These are phyloP conservation scores for Sugiyamaella castrensis DNA, from an alignment of 1,139 yeast species.

Conservation along the genomic window DNA sequence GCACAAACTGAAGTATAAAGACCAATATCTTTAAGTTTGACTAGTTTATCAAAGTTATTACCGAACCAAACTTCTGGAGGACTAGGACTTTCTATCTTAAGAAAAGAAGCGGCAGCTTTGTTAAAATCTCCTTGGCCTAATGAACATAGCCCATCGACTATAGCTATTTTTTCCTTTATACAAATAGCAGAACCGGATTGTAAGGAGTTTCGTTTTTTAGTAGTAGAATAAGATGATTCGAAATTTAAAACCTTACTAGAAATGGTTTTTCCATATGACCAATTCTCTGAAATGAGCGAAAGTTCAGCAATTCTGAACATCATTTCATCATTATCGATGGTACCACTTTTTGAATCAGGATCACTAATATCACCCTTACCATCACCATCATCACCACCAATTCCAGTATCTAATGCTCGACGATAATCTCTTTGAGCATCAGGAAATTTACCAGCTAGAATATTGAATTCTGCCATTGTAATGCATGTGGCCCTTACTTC, in stretches of 20 bases:
- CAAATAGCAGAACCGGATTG: background rate
- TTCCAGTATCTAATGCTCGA: constrained; percentile 3
- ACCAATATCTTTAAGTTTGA: constrained; percentile 20
- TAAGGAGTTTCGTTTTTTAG: background rate
- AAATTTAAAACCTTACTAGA: background rate
- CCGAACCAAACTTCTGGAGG: background rate
- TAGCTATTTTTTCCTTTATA: background rate
- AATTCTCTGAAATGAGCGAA: constrained; percentile 9
- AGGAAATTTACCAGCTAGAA: constrained; percentile 11
- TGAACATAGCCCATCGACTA: constrained; percentile 15
- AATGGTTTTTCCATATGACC: constrained; percentile 12
- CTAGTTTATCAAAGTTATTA: background rate
- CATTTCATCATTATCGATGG: background rate
- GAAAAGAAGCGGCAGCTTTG: constrained; percentile 12
- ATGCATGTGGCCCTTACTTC: constrained; percentile 6
- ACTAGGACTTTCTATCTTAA: constrained; percentile 4
- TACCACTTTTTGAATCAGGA: background rate
- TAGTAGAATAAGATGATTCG: background rate
- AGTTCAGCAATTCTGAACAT: constrained; percentile 6
- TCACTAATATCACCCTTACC: background rate
- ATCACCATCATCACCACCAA: constrained; percentile 1
- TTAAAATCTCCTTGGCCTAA: constrained; percentile 13
- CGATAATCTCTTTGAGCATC: constrained; percentile 15
- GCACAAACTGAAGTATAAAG: constrained; percentile 27
- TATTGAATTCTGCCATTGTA: constrained; percentile 11